Evolutionary conservation across 2,329 filamentous ascomycete genomes (phyloP).

Genomic region (Hymenoscyphus scutula): DNA sequence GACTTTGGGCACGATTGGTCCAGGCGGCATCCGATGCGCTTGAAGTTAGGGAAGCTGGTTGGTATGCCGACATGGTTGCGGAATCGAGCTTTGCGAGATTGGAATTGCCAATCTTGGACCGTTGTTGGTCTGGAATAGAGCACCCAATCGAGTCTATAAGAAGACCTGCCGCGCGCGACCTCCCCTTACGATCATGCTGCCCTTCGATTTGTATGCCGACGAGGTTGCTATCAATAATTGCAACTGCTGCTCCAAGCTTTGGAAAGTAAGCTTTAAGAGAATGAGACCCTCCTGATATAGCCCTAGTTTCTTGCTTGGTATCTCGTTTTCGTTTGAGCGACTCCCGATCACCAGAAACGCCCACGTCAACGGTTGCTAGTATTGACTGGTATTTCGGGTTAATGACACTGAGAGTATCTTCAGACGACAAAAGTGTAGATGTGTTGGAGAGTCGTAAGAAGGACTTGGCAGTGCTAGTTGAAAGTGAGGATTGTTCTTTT

Average conservation of each 20-base stretch:
- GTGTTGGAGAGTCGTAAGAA: slow-evolving; percentile 67
- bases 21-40: slow-evolving; percentile 21
- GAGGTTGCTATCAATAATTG: slow-evolving; percentile 60
- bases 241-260: slow-evolving; percentile 64
- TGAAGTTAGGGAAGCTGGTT: slow-evolving; percentile 28
- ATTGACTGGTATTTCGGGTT: slow-evolving; percentile 64
- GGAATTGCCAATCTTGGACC: slow-evolving; percentile 20
- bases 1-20: slow-evolving; percentile 18
- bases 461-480: slow-evolving; percentile 52
- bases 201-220: slow-evolving; percentile 68
- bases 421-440: slow-evolving; percentile 61
- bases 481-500: slow-evolving; percentile 54
- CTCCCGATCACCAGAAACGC: slow-evolving; percentile 13
- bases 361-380: slow-evolving; percentile 42
- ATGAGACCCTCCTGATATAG: slow-evolving; percentile 32
- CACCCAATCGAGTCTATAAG: slow-evolving; percentile 73
- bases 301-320: slow-evolving; percentile 12
- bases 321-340: slow-evolving; percentile 32
- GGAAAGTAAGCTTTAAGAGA: slow-evolving; percentile 60
- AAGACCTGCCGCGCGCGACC: slow-evolving; percentile 57
- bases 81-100: slow-evolving; percentile 11
- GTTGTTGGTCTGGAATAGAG: slow-evolving; percentile 47
- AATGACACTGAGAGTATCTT: slow-evolving; percentile 57
- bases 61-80: slow-evolving; percentile 28
- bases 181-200: slow-evolving; percentile 53